Base-by-base conservation (phyloP, 805 yeast species). In the Saturnispora gosingensis region DNA sequence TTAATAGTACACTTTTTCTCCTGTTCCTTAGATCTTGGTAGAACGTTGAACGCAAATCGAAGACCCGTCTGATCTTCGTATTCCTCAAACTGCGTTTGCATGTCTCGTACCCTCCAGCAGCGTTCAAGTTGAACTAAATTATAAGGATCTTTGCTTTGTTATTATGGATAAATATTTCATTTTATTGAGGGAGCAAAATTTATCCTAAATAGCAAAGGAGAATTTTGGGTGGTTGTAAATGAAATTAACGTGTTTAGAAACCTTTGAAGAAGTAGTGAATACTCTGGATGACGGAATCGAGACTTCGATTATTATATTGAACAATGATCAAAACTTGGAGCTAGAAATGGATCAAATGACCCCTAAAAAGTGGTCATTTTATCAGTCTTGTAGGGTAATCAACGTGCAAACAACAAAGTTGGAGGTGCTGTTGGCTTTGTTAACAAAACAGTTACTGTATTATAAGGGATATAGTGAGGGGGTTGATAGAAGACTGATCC, bases 41-140 rank as follows among this genome's bases (percentile, higher is more conserved):
- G 65, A 9, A 71, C 68, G 62, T 82, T 84, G 89, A 93, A 86
- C 6, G 90, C 74, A 63, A 82, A 74, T 59, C 93, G 77, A 40
- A 84, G 77, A 46, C 93, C 93, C 58, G 85, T 84, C 49, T 67
- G 63, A 63, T 86, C 93, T 63, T 86, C 95, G 58, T 75, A 67
- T 16, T 70, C 70, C 59, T 78, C 82, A 58, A 78, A 77, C 22
- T 56, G 54, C 15, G 53, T 38, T 27, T 56, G 58, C 55, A 57
- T 46, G 5, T 15, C 20, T 30, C 11, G 6, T 6, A 20, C 24
- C 24, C n/a, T 38, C n/a, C 25, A 22, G 30, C n/a, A 13, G 32
- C 10, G n/a, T 38, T 8, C 24, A 38, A 5, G 20, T 9, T 38
- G 24, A 38, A 38, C 22, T 8, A 38, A 20, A 38, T 16, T 24